Base-by-base conservation (phyloP, 2,329 filamentous ascomycete species). In the Leptographium procerum region DNA sequence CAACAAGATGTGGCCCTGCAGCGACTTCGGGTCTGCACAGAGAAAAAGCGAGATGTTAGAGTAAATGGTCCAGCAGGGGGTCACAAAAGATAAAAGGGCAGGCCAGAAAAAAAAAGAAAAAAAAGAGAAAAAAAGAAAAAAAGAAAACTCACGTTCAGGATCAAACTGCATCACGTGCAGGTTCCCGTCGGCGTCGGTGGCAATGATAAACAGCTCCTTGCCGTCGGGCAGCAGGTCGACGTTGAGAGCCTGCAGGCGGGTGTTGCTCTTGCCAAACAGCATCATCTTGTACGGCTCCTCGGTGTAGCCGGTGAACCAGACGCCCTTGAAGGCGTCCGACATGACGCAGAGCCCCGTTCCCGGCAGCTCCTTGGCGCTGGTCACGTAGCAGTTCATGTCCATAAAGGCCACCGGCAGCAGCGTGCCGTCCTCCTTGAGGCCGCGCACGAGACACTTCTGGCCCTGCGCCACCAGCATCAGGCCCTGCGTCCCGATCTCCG, bases 241-340 rank as follows among this genome's bases (percentile, higher is more conserved):
- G 7, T 86, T 82, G 36, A 95, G 72, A 24, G 95, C 83, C 66
- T 94, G 88, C 65, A 96, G 77, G 50, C 82, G 83, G 24, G 88
- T 86, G 45, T 86, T 81, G 65, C 87, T 89, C 72, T 96, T 96
- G 48, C 91, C 91, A 64, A 97, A 91, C 4, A 96, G 80, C 62
- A 91, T 87, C 84, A 99, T 91, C 64, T 88, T 91, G 70, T 97
- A 99, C 1, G 94, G 94, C 67, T 97, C 94, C 73, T 99, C 92
- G 10, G 89, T 94, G 68, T 96, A 99, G 0, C 94, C 94, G 0
- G 89, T 88, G 65, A 99, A 95, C 91, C 94, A 97, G 2, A 97
- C 78, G 0, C 94, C 94, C 73, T 96, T 96, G 69, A 94, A 85
- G 0, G 88, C 89, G 73, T 99, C 94, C 0, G 89, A 88, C 73